Percentiles rank a stretch among this genome's conserved stretches.
phyloP scores from a whole-genome alignment of 495 filamentous ascomycete genomes.

The Daldinia concentrica region DNA sequence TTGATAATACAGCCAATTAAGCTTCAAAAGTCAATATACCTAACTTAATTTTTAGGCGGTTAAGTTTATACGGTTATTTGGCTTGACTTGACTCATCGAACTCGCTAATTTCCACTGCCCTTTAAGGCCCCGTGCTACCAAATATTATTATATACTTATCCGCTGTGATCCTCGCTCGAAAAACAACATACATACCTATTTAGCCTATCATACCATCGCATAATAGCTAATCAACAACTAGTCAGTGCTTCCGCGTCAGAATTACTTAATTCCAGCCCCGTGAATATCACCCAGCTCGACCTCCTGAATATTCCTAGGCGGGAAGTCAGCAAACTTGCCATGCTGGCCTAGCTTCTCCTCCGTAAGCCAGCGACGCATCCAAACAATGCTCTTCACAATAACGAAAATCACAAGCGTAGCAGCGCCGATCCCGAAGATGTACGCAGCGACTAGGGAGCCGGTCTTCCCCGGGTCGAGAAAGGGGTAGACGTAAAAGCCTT shows the following conservation, averaged over 20 bases:
- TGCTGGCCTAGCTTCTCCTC: slow-evolving; percentile 59
- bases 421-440: slow-evolving; percentile 70
- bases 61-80: too few species aligned
- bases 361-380: slow-evolving; percentile 59
- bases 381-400: slow-evolving; percentile 57
- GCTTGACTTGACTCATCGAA: too few species aligned
- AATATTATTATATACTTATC: too few species aligned
- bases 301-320: not conserved
- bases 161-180: too few species aligned
- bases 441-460: slow-evolving; percentile 59
- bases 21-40: too few species aligned
- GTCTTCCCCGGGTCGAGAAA: slow-evolving; percentile 71
- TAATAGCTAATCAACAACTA: not conserved
- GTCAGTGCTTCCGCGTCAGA: not conserved
- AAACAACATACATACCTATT: not conserved
- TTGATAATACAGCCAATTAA: too few species aligned
- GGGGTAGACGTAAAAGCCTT: slow-evolving; percentile 77
- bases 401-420: slow-evolving; percentile 72
- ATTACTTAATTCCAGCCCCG: not conserved
- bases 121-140: too few species aligned
- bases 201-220: not conserved
- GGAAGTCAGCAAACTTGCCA: slow-evolving; percentile 53
- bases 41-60: too few species aligned
- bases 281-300: not conserved
- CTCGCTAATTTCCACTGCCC: too few species aligned